Evolutionary conservation across 768 basidiomycete species (phyloP).

Genomic region (Rubroboletus satanas): DNA sequence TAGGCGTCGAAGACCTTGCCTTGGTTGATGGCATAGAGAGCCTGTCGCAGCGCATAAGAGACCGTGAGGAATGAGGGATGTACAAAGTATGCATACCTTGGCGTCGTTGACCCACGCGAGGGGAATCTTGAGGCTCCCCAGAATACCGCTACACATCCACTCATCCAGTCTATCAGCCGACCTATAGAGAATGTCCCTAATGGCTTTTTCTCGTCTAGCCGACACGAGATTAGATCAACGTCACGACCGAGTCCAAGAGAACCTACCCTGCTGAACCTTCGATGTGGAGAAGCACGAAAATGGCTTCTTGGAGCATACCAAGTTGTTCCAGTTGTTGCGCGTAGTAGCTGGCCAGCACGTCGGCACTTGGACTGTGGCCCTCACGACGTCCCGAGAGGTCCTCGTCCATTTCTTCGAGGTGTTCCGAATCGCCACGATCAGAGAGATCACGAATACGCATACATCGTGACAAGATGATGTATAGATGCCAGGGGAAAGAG

Average conservation of each 20-base stretch:
- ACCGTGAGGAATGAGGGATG: not conserved
- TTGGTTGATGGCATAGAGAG: constrained; percentile 55
- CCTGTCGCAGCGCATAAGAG: constrained; percentile 41
- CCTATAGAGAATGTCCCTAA: constrained; percentile 76
- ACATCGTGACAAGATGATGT: constrained; percentile 79
- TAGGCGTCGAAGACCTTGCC: constrained; percentile 72
- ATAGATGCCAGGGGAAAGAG: constrained; percentile 89
- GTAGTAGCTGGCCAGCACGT: constrained; percentile 78
- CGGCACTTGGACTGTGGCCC: constrained; percentile 81
- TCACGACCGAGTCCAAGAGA: not conserved
- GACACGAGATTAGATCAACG: constrained; percentile 5
- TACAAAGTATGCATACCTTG: constrained; percentile 46
- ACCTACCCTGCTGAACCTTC: constrained; percentile 76
- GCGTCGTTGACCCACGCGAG: constrained; percentile 87
- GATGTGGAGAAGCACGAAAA: constrained; percentile 86
- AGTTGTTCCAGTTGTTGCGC: constrained; percentile 80
- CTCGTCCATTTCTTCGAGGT: constrained; percentile 33
- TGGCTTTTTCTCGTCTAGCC: constrained; percentile 73
- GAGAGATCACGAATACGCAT: constrained; percentile 82
- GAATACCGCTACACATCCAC: constrained; percentile 67
- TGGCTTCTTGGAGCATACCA: constrained; percentile 80
- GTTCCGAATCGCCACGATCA: constrained; percentile 61
- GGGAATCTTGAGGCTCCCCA: constrained; percentile 78
- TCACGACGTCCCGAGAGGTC: constrained; percentile 50
- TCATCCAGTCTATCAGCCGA: constrained; percentile 64